Base-by-base conservation (phyloP, 371 early-diverging fungal genomes). In the Mucor saturninus region DNA sequence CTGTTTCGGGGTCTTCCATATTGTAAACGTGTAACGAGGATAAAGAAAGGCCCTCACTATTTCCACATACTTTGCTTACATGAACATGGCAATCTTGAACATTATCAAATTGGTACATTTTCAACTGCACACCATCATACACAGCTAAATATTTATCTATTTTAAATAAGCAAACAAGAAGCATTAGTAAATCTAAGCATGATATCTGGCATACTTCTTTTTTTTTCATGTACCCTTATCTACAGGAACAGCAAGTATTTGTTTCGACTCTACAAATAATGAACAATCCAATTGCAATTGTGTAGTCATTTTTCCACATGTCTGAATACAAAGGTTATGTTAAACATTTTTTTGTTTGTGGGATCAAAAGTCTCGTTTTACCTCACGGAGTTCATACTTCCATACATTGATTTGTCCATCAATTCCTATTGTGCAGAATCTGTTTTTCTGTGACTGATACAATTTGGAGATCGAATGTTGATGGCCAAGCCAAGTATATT, bases 401-500 rank as follows among this genome's bases (percentile, higher is more conserved):
- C 89, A 89, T 4, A 87, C 69, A 49, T 83, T 81, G 0, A 85
- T 71, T 40, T 83, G 82, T 0, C 86, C 87, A 49, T 81, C 77
- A 14, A 72, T 63, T 5, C 83, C 83, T 28, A 85, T 56, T 0
- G 87, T 86, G 31, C 80, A 79, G 32, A 86, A 78, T 6, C 77
- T 70, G 46, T 80, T 72, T 66, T 56, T 82, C 64, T 53, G 76
- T 59, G 62, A 84, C 72, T 71, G 82, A 56, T 67, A 69, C 5
- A 77, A 56, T 5, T 57, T 57, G 3, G 40, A 66, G 10, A 87
- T 86, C 0, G 82, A 60, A 43, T 73, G 71, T 29, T 81, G 85
- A 63, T 89, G 92, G 0, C 89, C 91, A 6, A 82, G 65, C 92
- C 92, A 93, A 1, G 86, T 82, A 56, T 86, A 84, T 54, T 84